Evolutionary conservation across 2,329 filamentous ascomycete genomes (phyloP).

Genomic region (Aspergillus fumigatiaffinis): DNA sequence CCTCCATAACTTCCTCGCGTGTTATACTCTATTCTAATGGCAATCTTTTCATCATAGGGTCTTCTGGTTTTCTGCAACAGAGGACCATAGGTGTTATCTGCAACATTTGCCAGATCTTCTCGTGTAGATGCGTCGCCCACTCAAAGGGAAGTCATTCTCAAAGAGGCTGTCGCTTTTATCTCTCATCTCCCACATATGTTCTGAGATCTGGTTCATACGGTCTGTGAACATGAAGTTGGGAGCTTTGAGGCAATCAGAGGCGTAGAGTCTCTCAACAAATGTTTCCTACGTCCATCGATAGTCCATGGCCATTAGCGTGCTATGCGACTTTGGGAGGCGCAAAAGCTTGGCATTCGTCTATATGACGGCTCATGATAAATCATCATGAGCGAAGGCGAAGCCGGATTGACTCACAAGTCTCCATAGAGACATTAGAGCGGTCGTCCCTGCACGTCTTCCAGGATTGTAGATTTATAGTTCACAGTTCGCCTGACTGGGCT

Average conservation of each 20-base stretch:
- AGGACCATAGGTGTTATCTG: background rate
- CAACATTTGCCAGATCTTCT: background rate
- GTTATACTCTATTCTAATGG: slow-evolving; percentile 8
- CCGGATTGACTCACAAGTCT: background rate
- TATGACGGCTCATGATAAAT: background rate
- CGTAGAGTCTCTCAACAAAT: background rate
- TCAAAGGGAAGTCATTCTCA: background rate
- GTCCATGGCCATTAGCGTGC: background rate
- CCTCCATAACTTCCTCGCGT: slow-evolving; percentile 10
- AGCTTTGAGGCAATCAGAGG: background rate
- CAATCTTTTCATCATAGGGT: background rate
- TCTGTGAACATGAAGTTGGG: background rate
- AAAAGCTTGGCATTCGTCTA: background rate
- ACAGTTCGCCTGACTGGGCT: background rate
- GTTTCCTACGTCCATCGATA: background rate
- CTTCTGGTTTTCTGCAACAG: background rate
- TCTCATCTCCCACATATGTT: background rate
- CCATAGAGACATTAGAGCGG: background rate
- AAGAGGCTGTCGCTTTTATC: background rate
- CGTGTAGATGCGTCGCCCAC: background rate
- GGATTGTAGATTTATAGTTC: background rate
- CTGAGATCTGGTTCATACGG: too few species aligned
- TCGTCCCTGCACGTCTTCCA: background rate
- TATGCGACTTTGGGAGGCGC: background rate
- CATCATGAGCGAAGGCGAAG: background rate